A percentile compares a stretch with the other conserved stretches of the same genome.
These are phyloP conservation scores for Melanogaster broomeanus DNA, from an alignment of 768 basidiomycete species.

Conservation along the genomic window DNA sequence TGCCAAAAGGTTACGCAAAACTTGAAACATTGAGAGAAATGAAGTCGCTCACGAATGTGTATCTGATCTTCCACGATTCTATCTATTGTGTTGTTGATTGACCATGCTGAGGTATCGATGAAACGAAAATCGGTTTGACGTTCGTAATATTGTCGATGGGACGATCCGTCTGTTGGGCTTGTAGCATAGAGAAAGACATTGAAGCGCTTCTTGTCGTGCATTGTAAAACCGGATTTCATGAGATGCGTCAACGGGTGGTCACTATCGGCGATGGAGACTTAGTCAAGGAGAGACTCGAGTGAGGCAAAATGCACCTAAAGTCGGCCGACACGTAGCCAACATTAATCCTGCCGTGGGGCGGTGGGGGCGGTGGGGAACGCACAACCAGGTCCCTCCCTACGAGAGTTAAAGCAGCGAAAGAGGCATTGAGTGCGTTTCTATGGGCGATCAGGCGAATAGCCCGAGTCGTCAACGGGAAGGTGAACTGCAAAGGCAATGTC, in stretches of 20 bases:
- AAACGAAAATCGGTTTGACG: slow-evolving; percentile 38
- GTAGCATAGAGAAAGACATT: slow-evolving; percentile 50
- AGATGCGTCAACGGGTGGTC: slow-evolving; percentile 54
- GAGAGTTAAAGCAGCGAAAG: slow-evolving; percentile 42
- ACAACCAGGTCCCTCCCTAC: slow-evolving; percentile 25
- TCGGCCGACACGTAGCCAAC: slow-evolving; percentile 52
- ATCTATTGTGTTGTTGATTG: slow-evolving; percentile 37
- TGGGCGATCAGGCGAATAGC: slow-evolving; percentile 48
- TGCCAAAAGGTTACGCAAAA: slow-evolving; percentile 15
- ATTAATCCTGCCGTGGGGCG: slow-evolving; percentile 41
- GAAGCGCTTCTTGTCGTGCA: slow-evolving; percentile 43
- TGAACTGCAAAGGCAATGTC: slow-evolving; percentile 39
- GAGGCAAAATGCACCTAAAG: slow-evolving; percentile 37
- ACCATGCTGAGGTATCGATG: slow-evolving; percentile 42
- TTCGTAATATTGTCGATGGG: slow-evolving; percentile 46
- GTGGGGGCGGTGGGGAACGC: slow-evolving; percentile 45
- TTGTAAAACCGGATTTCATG: slow-evolving; percentile 50
- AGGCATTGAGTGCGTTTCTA: slow-evolving; percentile 47
- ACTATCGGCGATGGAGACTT: slow-evolving; percentile 22
- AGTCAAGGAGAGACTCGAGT: neutral
- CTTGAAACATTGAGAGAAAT: neutral
- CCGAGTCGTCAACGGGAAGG: slow-evolving; percentile 43
- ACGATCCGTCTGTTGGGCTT: slow-evolving; percentile 46
- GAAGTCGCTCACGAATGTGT: slow-evolving; percentile 41
- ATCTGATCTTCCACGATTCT: slow-evolving; percentile 44